phyloP scores from a whole-genome alignment of 2,329 filamentous ascomycete genomes.

The Aspergillus calidoustus region DNA sequence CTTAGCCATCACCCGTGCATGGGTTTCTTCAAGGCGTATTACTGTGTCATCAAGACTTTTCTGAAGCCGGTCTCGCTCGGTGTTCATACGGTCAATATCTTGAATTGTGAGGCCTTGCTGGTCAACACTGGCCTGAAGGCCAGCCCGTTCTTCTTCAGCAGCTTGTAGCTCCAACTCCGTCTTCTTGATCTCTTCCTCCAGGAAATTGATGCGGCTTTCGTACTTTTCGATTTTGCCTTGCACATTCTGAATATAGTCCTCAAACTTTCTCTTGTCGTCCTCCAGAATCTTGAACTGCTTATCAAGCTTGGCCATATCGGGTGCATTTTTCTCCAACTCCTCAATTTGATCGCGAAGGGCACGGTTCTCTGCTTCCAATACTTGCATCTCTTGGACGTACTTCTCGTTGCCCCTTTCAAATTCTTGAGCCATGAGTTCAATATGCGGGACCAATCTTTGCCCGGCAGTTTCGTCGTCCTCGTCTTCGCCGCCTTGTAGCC shows the following conservation, averaged over 20 bases:
- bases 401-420: constrained; percentile 86
- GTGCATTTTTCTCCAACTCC: constrained; percentile 83
- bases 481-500: constrained; percentile 90
- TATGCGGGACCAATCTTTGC: constrained; percentile 77
- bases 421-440: constrained; percentile 82
- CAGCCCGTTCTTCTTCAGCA: constrained; percentile 78
- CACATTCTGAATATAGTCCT: constrained; percentile 87
- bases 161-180: constrained; percentile 74
- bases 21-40: constrained; percentile 79
- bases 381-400: constrained; percentile 80
- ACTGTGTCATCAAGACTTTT: constrained; percentile 80
- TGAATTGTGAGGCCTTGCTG: constrained; percentile 93
- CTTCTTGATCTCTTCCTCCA: constrained; percentile 87
- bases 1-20: constrained; percentile 80
- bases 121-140: constrained; percentile 84
- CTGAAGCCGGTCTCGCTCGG: constrained; percentile 90
- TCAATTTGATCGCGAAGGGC: constrained; percentile 83
- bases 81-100: constrained; percentile 98
- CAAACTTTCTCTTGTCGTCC: constrained; percentile 92
- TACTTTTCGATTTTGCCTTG: constrained; percentile 88
- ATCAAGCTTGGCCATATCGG: constrained; percentile 81
- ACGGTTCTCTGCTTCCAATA: constrained; percentile 84
- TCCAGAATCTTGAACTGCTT: constrained; percentile 92
- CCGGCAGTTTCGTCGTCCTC: constrained; percentile 84
- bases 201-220: constrained; percentile 74